These are phyloP conservation scores for Phyllachora maydis DNA, from an alignment of 2,329 filamentous ascomycete species.

Conservation along the genomic window DNA sequence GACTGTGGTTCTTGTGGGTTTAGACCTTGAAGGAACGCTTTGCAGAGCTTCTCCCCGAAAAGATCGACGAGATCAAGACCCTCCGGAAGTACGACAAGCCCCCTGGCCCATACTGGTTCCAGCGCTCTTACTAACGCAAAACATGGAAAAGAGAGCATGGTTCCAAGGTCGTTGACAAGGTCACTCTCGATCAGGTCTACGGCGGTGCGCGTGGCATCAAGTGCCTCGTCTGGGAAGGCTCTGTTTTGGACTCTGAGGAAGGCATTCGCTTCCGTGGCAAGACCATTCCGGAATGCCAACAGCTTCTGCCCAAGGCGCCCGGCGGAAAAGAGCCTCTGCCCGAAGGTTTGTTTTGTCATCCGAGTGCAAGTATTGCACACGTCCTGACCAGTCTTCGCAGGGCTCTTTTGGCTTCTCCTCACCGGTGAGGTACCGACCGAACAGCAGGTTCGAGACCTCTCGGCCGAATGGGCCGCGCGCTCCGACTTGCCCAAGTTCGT, in stretches of 20 bases:
- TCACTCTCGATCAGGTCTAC: slow-evolving; percentile 98
- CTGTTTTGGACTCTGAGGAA: slow-evolving; percentile 94
- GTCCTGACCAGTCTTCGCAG: slow-evolving; percentile 16
- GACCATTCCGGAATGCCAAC: slow-evolving; percentile 97
- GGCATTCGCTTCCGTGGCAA: slow-evolving; percentile 98
- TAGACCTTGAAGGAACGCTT: slow-evolving; percentile 97
- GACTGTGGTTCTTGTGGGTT: slow-evolving; percentile 5
- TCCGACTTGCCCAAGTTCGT: slow-evolving; percentile 95
- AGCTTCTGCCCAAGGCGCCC: slow-evolving; percentile 89
- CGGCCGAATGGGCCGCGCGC: slow-evolving; percentile 95
- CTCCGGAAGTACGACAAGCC: slow-evolving; percentile 60
- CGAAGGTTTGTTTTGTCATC: slow-evolving; percentile 37
- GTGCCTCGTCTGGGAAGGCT: slow-evolving; percentile 95
- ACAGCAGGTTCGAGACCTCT: slow-evolving; percentile 96
- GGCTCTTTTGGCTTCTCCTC: slow-evolving; percentile 98
- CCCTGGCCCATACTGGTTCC: slow-evolving; percentile 7
- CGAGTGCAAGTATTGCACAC: not conserved
- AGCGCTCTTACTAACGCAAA: slow-evolving; percentile 6
- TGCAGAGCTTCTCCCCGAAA: slow-evolving; percentile 82
- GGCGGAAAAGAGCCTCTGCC: slow-evolving; percentile 94
- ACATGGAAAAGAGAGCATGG: slow-evolving; percentile 55
- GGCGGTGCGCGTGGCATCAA: slow-evolving; percentile 98
- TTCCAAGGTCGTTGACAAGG: slow-evolving; percentile 87
- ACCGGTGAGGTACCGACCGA: slow-evolving; percentile 95
- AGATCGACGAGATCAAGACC: slow-evolving; percentile 98